Base-by-base conservation (phyloP, 805 yeast species). In the Schwanniomyces pseudopolymorphus region DNA sequence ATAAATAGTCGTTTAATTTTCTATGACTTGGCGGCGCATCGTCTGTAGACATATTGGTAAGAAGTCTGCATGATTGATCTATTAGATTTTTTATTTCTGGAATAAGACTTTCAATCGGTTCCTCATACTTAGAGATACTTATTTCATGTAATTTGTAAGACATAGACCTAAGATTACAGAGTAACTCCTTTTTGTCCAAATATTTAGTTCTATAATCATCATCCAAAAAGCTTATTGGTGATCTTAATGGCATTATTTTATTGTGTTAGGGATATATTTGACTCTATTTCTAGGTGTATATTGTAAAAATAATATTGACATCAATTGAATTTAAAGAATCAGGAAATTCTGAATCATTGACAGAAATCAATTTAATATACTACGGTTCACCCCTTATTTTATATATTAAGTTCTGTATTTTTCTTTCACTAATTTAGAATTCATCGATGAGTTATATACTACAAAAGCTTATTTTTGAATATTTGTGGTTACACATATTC, bases 41-140 rank as follows among this genome's bases (percentile, higher is more conserved):
- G 19, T 31, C 33, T 14, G 19, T 14, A 10, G 35, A 10, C 16
- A 31, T 31, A 28, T 8, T 20, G 11, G 10, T 8, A 33, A 41
- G 33, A n/a, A 33, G 19, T 24, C 24, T 22, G 33, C 21, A 41
- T 8, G 36, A 26, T 33, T 41, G 33, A 33, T 41, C 44, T 19
- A 41, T 33, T n/a, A 40, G n/a, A 6, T 40, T 26, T 33, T 33
- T 31, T n/a, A 35, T 9, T 17, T 35, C 38, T 5, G 24, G 24
- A 8, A 35, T 4, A 10, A 35, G 6, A 13, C n/a, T 20, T 35
- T 19, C 24, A 6, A 19, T 17, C 5, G 24, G 14, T 4, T 35
- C 38, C 17, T 35, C 38, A 19, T 19, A 19, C 17, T 11, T 17
- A 3, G 24, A 3, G 4, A 17, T 19, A 9, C n/a, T 17, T n/a